A percentile compares a stretch with the other conserved stretches of the same genome.
Conservation (phyloP, 2,329 filamentous ascomycete genomes). For the Corynespora cassiicola region DNA sequence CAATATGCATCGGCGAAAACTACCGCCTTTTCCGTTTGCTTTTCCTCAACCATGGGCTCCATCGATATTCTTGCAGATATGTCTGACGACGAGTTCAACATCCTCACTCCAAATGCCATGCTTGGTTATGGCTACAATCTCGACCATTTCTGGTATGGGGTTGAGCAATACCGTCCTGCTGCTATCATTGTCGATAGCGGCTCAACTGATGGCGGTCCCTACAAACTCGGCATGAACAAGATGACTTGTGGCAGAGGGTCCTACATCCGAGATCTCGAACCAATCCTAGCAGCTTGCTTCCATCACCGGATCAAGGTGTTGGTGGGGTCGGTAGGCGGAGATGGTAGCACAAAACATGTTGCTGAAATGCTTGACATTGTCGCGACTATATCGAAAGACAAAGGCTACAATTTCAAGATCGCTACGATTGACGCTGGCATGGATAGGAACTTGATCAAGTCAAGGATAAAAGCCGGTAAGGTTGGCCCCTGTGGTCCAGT, state of each 20-base stretch:
- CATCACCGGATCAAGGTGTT: constrained; percentile 48
- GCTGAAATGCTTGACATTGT: constrained; percentile 50
- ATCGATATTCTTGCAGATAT: not conserved
- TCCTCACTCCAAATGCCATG: constrained; percentile 42
- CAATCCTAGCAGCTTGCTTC: constrained; percentile 43
- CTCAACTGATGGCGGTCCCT: constrained; percentile 39
- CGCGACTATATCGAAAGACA: constrained; percentile 33
- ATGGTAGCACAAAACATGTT: constrained; percentile 56
- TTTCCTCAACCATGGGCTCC: not conserved
- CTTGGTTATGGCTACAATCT: constrained; percentile 39
- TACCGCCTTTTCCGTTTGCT: no score
- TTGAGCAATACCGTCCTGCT: constrained; percentile 33
- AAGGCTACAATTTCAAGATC: constrained; percentile 2
- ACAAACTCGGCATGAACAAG: constrained; percentile 30
- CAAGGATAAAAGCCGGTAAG: not conserved
- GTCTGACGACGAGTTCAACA: constrained; percentile 16
- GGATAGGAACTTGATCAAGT: not conserved
- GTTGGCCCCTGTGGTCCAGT: constrained; percentile 32
- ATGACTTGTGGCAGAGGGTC: constrained; percentile 50
- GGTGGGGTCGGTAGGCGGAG: constrained; percentile 56
- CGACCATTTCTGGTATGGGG: constrained; percentile 40
- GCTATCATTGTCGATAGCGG: constrained; percentile 40
- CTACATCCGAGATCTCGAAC: constrained; percentile 53
- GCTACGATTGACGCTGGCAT: constrained; percentile 3
- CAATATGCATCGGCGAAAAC: no score